Conservation (phyloP, 352 stramenopile genomes). For the Elongisporangium prolatum region DNA sequence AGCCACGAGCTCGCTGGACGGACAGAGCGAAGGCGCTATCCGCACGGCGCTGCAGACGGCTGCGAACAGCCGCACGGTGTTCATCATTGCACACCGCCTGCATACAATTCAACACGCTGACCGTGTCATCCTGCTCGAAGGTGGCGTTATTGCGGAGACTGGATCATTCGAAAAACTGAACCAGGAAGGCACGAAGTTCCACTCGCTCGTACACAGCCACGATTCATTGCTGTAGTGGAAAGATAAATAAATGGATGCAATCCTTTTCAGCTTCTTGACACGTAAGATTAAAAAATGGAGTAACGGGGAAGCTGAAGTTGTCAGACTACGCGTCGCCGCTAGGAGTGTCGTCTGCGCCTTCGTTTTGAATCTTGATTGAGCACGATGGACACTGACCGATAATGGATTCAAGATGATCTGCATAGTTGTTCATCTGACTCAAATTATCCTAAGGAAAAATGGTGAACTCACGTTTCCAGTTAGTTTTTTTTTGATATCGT, state of each 20-base stretch:
- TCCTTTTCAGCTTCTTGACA: conserved; percentile 9
- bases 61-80: conserved; percentile 65
- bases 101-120: conserved; percentile 84
- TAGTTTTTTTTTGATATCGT: background rate
- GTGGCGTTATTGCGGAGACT: conserved; percentile 72
- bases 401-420: conserved; percentile 70
- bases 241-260: conserved; percentile 9
- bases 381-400: conserved; percentile 68
- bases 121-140: conserved; percentile 78
- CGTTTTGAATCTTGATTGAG: conserved; percentile 64
- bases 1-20: conserved; percentile 80
- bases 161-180: conserved; percentile 78
- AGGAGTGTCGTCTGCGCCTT: conserved; percentile 46
- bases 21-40: conserved; percentile 77
- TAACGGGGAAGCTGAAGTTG: no score
- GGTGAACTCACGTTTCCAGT: background rate
- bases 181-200: conserved; percentile 72
- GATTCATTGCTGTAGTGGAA: conserved; percentile 45
- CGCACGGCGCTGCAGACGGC: conserved; percentile 57
- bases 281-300: conserved; percentile 1
- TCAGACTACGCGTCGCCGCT: background rate
- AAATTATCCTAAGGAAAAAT: conserved; percentile 52
- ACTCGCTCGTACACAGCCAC: conserved; percentile 64
- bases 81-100: conserved; percentile 83
- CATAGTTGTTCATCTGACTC: conserved; percentile 73